phyloP scores from a whole-genome alignment of 345 rosid genomes.

The Acer negundo region DNA sequence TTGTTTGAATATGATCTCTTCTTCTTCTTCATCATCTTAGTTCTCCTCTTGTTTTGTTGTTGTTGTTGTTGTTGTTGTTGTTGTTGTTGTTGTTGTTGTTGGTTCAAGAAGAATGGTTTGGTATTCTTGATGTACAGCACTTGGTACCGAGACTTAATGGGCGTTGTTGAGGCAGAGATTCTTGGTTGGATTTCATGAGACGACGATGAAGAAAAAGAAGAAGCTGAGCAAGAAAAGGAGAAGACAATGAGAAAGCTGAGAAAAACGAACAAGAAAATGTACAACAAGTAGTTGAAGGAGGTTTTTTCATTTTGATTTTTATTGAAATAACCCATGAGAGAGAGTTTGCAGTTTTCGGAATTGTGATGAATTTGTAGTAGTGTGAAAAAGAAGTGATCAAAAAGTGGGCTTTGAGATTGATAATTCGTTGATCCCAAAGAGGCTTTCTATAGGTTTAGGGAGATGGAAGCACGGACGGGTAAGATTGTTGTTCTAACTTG shows the following conservation, averaged over 20 bases:
- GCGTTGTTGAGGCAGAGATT: neutral
- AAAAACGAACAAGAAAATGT: constrained; percentile 18
- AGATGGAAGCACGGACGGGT: neutral
- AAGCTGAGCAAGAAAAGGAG: constrained; percentile 10
- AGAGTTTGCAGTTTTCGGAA: constrained; percentile 1
- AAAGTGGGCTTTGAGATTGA: constrained; percentile 20
- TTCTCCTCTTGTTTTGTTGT: constrained; percentile 12
- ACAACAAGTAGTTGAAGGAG: constrained; percentile 10
- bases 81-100: constrained; percentile 15
- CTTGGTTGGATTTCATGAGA: constrained; percentile 23
- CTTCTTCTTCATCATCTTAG: constrained; percentile 15
- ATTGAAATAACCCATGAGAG: constrained; percentile 33
- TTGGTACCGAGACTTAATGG: neutral
- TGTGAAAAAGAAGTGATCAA: no score
- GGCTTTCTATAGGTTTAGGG: constrained; percentile 5
- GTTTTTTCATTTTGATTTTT: constrained; percentile 5
- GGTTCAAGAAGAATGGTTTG: constrained; percentile 29
- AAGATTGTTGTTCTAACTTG: neutral
- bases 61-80: constrained; percentile 14
- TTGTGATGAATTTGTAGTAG: constrained; percentile 13
- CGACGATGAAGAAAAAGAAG: neutral
- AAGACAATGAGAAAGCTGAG: constrained; percentile 11
- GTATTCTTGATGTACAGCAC: constrained; percentile 36
- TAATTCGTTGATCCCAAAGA: constrained; percentile 18
- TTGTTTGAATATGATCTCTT: neutral